Base-by-base conservation (phyloP, 2,329 filamentous ascomycete genomes). In the Fonsecaea multimorphosa region DNA sequence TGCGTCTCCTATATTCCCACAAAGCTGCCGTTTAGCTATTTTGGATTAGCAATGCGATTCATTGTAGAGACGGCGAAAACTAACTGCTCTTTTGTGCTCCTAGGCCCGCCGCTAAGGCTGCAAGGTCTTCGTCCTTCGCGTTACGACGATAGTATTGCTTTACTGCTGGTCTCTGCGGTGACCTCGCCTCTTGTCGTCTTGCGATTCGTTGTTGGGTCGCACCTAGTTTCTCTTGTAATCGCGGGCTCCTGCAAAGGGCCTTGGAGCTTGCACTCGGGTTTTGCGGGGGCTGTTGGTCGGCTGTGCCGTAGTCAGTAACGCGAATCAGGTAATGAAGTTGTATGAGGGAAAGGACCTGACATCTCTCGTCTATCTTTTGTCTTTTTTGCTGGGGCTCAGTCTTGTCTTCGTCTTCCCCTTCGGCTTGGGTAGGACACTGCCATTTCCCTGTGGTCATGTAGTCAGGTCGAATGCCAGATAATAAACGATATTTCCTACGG, bases 271-370 rank as follows among this genome's bases (percentile, higher is more conserved):
- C 46, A 22, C 32, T 31, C 16, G 12, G n/a, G 44, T 14, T 22
- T 61, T 55, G 31, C 34, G 19, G 54, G 38, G 8, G 36, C 24
- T 58, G 36, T 24, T 63, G 53, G 32, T 63, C 14, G n/a, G 22
- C 53, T 63, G 53, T 19, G 34, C 5, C 16, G 7, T 11, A 16
- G 60, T 63, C 29, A 57, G 29, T 56, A 8, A 63, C 11, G 49
- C 8, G 22, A 63, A 63, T n/a, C n/a, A 31, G 16, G n/a, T 12
- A 56, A 46, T 9, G 32, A 34, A 34, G 32, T 29, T 2, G 24
- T 38, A 40, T 40, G 44, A 46, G 63, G 12, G 63, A 49, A 60
- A 64, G 63, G 63, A 57, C 58, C 58, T 61, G 63, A 65, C 58
- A 5, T 11, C 14, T 66, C 46, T 63, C 53, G 19, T 63, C 53